These are phyloP conservation scores for Aspergillus tamarii DNA, from an alignment of 2,329 filamentous ascomycete species.

Conservation along the genomic window DNA sequence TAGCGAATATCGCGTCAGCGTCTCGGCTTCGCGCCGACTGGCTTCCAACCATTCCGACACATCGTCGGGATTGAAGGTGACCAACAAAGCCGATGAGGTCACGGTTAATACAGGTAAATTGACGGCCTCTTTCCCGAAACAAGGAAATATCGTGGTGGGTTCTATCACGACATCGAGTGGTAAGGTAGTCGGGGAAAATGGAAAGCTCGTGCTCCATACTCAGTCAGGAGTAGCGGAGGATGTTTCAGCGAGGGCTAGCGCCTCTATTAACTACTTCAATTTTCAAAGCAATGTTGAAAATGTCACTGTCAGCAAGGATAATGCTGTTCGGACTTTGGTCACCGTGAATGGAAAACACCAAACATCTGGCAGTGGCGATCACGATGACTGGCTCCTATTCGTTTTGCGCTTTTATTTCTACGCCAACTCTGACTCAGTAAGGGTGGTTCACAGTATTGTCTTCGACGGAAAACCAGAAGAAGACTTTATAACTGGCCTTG, in stretches of 20 bases:
- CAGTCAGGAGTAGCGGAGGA: constrained; percentile 53
- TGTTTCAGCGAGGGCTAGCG: constrained; percentile 38
- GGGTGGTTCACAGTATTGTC: constrained; percentile 59
- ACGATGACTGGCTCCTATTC: constrained; percentile 58
- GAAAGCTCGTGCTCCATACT: constrained; percentile 57
- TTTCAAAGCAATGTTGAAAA: constrained; percentile 58
- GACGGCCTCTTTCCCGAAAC: constrained; percentile 47
- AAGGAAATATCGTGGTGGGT: constrained; percentile 45
- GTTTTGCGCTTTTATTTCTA: constrained; percentile 63
- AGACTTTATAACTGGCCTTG: constrained; percentile 58
- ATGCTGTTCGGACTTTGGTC: constrained; percentile 51
- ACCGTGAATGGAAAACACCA: constrained; percentile 48
- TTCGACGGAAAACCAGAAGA: constrained; percentile 55
- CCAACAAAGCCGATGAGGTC: constrained; percentile 30
- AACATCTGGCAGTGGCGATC: constrained; percentile 33
- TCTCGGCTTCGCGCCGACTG: constrained; percentile 17
- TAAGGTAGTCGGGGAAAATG: constrained; percentile 48
- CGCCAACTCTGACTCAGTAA: constrained; percentile 58
- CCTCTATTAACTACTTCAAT: constrained; percentile 45
- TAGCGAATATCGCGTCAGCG: constrained; percentile 50
- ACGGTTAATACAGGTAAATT: constrained; percentile 52
- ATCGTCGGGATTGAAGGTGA: constrained; percentile 11
- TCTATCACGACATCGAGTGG: constrained; percentile 46
- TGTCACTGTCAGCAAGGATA: constrained; percentile 52
- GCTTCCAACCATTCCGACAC: not conserved